These are phyloP conservation scores for Coemansia sp. DNA, from an alignment of 192 early-diverging fungal genomes.

Conservation along the genomic window DNA sequence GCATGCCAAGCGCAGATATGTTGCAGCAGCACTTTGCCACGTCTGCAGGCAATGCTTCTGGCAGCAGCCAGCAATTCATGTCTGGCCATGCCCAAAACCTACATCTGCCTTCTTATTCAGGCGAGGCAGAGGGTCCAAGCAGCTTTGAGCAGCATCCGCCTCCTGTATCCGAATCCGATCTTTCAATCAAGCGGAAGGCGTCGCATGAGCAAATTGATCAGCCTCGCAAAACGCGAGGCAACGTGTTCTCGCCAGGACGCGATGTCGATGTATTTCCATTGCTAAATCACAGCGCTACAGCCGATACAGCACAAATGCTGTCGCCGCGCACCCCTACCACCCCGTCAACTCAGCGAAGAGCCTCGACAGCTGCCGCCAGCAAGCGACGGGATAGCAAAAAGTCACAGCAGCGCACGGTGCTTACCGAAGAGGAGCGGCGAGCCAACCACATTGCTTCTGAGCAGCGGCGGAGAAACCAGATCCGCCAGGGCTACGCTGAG, in stretches of 20 bases:
- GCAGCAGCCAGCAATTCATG: neutral
- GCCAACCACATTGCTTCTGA: constrained; percentile 95
- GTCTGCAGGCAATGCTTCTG: neutral
- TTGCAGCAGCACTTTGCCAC: neutral
- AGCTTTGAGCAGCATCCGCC: constrained; percentile 8
- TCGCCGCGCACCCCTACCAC: constrained; percentile 11
- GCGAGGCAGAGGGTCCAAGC: neutral
- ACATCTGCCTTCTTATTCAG: neutral
- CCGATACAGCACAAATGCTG: neutral
- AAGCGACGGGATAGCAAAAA: constrained; percentile 40
- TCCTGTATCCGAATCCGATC: constrained; percentile 41
- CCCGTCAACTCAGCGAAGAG: neutral
- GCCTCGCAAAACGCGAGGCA: constrained; percentile 39
- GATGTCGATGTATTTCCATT: constrained; percentile 4
- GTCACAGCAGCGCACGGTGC: constrained; percentile 52
- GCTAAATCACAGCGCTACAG: neutral
- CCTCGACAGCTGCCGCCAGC: constrained; percentile 1
- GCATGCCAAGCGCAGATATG: neutral
- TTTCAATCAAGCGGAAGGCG: constrained; percentile 48
- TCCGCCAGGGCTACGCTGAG: constrained; percentile 84
- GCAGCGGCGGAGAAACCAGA: constrained; percentile 88
- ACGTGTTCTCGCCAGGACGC: constrained; percentile 27
- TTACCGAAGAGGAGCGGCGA: constrained; percentile 87
- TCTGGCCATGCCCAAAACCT: neutral
- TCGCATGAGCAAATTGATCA: constrained; percentile 34